Conservation (phyloP, 768 basidiomycete species). For the Termitomyces sp. region DNA sequence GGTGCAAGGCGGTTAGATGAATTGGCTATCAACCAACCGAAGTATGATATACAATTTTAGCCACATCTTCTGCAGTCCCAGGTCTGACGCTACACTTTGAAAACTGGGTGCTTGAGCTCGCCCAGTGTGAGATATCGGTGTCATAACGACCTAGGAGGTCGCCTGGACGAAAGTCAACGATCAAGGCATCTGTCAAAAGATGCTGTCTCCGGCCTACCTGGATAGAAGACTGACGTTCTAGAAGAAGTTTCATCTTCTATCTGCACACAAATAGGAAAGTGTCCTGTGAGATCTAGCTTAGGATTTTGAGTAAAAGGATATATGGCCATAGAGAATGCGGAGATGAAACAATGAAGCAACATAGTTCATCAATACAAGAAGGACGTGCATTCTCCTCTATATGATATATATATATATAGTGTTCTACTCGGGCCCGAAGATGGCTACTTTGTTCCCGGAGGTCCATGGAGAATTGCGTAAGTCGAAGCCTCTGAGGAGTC, state of each 20-base stretch:
- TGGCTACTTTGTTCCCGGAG: too few relatives aligned
- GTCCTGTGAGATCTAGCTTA: background rate
- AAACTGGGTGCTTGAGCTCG: conserved; percentile 37
- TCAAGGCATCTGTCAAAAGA: background rate
- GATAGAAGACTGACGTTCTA: conserved; percentile 39
- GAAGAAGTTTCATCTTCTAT: conserved; percentile 34
- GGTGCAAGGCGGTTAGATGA: background rate
- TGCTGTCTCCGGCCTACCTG: conserved; percentile 23
- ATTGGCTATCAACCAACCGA: background rate
- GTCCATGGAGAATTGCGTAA: too few relatives aligned
- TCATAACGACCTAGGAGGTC: conserved; percentile 22
- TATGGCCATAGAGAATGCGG: background rate
- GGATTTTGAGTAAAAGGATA: background rate
- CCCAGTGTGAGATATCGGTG: conserved; percentile 45
- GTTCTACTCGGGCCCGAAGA: too few relatives aligned
- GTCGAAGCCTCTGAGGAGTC: too few relatives aligned
- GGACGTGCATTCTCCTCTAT: too few relatives aligned
- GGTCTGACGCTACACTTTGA: conserved; percentile 56
- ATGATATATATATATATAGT: too few relatives aligned
- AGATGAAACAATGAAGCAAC: background rate
- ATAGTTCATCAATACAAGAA: too few relatives aligned
- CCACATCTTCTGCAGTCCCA: conserved; percentile 45
- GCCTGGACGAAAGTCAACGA: conserved; percentile 9
- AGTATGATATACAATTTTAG: conserved; percentile 33
- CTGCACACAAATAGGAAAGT: conserved; percentile 25